Base-by-base conservation (phyloP, 257 asterid genomes). In the Solanum virginianum region DNA sequence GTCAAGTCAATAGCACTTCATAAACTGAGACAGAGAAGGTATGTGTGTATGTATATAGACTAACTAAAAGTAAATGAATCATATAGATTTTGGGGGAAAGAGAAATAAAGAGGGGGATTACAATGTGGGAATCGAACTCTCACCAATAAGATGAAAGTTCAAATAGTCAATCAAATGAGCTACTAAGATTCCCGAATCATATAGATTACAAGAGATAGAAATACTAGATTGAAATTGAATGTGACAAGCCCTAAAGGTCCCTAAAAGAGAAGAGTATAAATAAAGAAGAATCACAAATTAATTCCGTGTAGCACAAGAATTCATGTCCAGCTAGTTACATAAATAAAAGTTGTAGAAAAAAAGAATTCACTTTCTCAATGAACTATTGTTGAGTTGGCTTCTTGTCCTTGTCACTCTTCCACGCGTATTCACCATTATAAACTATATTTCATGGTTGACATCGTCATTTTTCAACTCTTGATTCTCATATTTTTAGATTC, bases 401-500 rank as follows among this genome's bases (percentile, higher is more conserved):
- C 41, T 80, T 56, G 69, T 41, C 69, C 13, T 36, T 57, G 24
- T 59, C 54, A 80, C 54, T 60, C 22, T 65, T 81, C 56, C 84
- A 81, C 84, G 84, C 84, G 75, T 41, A 43, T 81, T 43, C 84
- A 47, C 84, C 84, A 81, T 39, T 57, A 80, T 41, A n/a, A 7
- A 59, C 8, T 63, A 65, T 14, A 45, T 39, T 60, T 81, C 15
- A 32, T 15, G 47, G 84, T 81, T 81, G 74, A 81, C 84, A 57
- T 59, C 41, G 11, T 59, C 56, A 60, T 47, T 63, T 14, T 81
- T 81, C 70, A 20, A 59, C 84, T 59, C 71, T 13, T 56, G 12
- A 18, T 54, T 80, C 69, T 80, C 18, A 80, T 24, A 15, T 8
- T 54, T 14, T 29, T 54, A 51, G 63, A 80, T 80, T 75, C 82